Evolutionary conservation across 352 stramenopile genomes (phyloP).

Genomic region (Pythium rishiriense): DNA sequence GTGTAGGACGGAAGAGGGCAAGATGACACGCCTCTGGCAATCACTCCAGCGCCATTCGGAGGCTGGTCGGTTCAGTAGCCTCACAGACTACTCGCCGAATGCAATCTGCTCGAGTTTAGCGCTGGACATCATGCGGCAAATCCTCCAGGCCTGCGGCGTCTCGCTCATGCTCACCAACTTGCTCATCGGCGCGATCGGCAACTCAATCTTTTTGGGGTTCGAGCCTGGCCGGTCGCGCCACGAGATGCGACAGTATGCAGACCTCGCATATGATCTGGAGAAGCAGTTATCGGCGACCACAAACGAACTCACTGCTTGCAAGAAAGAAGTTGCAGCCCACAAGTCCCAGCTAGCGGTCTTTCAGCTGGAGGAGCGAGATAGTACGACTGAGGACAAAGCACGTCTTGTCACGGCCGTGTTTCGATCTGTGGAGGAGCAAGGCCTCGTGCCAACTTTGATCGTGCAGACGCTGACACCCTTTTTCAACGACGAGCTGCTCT

Average conservation of each 20-base stretch:
- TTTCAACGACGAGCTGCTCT: conserved; percentile 53
- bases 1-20: conserved; percentile 42
- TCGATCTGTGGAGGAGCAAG: conserved; percentile 37
- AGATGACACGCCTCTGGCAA: conserved; percentile 57
- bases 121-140: conserved; percentile 46
- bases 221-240: conserved; percentile 37
- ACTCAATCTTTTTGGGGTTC: conserved; percentile 62
- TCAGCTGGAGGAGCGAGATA: conserved; percentile 3
- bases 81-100: conserved; percentile 38
- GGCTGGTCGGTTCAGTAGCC: conserved; percentile 38
- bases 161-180: conserved; percentile 43
- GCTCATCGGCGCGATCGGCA: conserved; percentile 53
- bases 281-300: conserved; percentile 23
- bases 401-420: conserved; percentile 23
- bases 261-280: conserved; percentile 30
- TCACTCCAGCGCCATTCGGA: conserved; percentile 62
- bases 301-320: conserved; percentile 6
- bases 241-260: conserved; percentile 45
- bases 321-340: neutral
- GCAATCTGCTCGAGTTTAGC: conserved; percentile 58
- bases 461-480: conserved; percentile 50
- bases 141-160: conserved; percentile 34
- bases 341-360: conserved; percentile 5
- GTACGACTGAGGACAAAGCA: conserved; percentile 6
- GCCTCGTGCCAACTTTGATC: conserved; percentile 26